phyloP scores from a whole-genome alignment of 305 asterid genomes.

The Solanum hybrid region DNA sequence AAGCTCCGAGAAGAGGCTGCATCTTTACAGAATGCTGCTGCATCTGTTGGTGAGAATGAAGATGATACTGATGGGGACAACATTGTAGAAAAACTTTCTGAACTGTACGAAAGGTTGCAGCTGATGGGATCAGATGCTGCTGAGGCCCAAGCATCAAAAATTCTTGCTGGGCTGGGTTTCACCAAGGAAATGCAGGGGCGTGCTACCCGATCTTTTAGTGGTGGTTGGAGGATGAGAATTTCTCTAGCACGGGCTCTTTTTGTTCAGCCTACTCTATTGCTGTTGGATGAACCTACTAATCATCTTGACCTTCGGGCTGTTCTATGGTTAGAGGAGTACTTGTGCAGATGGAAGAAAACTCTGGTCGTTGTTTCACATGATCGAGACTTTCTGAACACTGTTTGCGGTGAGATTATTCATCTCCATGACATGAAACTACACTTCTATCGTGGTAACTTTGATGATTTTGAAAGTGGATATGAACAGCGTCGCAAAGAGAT shows the following conservation, averaged over 20 bases:
- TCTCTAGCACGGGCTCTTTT: background rate
- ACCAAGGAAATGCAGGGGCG: background rate
- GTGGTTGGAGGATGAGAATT: background rate
- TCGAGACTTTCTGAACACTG: constrained; percentile 24
- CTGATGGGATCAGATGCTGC: background rate
- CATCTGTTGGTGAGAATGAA: constrained; percentile 26
- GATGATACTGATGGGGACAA: background rate
- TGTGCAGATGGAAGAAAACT: background rate
- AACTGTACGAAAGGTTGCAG: background rate
- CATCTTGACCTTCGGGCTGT: background rate
- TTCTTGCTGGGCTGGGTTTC: background rate
- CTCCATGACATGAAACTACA: constrained; percentile 88
- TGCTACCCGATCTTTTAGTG: background rate
- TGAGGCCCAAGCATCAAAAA: background rate
- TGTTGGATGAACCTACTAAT: background rate
- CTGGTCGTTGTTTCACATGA: background rate
- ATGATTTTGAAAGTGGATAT: constrained; percentile 71
- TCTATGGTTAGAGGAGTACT: background rate
- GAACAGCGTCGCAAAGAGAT: constrained; percentile 85
- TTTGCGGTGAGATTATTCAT: constrained; percentile 77
- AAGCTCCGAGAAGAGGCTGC: constrained; percentile 70
- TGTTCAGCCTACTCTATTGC: background rate
- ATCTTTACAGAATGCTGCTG: constrained; percentile 36
- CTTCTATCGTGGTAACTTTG: constrained; percentile 75
- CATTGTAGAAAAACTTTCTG: background rate